These are phyloP conservation scores for Aurifilum marmelostoma DNA, from an alignment of 2,329 filamentous ascomycete species.

Conservation along the genomic window DNA sequence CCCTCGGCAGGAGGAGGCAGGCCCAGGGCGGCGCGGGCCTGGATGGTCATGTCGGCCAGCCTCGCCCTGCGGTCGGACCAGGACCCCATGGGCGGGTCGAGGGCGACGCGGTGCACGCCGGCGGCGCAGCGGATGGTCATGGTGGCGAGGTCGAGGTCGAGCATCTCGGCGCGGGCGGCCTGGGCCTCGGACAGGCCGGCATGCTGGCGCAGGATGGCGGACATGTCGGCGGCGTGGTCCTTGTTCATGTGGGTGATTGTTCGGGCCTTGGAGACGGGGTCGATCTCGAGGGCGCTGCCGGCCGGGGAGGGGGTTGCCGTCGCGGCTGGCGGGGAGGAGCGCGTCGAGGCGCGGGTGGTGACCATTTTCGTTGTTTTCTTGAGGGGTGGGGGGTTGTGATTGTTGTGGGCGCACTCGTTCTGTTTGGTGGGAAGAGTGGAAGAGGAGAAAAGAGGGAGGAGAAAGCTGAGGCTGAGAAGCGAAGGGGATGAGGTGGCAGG, in stretches of 20 bases:
- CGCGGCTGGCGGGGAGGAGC: conserved; percentile 11
- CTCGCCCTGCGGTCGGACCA: conserved; percentile 70
- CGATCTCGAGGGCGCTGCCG: conserved; percentile 21
- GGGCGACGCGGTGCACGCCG: conserved; percentile 56
- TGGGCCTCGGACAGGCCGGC: conserved; percentile 53
- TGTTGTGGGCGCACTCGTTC: not conserved
- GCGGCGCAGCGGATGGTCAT: conserved; percentile 63
- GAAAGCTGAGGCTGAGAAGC: too few species aligned
- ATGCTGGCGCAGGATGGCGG: conserved; percentile 78
- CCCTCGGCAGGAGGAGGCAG: conserved; percentile 38
- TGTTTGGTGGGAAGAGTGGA: not conserved
- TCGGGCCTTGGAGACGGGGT: conserved; percentile 33
- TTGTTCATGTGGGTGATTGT: conserved; percentile 84
- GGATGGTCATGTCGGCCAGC: conserved; percentile 71
- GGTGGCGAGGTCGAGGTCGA: conserved; percentile 65
- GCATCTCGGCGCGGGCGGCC: conserved; percentile 52
- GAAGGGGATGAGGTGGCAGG: not conserved
- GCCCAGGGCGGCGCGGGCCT: conserved; percentile 60
- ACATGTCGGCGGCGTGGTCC: conserved; percentile 75
- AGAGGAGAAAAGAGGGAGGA: not conserved
- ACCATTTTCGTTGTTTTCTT: conserved; percentile 17
- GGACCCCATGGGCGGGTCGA: conserved; percentile 71
- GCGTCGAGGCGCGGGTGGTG: conserved; percentile 24
- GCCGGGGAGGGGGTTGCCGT: conserved; percentile 1
- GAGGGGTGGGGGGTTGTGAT: not conserved